Conservation (phyloP, 371 early-diverging fungal genomes). For the Mucor circinelloides region DNA sequence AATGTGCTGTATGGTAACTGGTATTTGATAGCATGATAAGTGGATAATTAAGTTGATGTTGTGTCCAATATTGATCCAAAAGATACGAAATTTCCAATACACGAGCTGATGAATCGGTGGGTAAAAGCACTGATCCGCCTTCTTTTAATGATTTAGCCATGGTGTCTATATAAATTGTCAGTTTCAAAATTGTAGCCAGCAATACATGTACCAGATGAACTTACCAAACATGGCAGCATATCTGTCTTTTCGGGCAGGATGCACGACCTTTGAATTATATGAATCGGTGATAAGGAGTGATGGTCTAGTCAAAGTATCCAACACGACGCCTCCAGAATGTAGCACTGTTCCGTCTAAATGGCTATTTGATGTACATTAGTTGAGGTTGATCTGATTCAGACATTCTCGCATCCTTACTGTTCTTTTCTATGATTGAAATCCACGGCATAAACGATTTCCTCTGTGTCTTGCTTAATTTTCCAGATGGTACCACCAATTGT, state of each 20-base stretch:
- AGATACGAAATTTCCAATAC: conserved; percentile 91
- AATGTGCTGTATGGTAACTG: conserved; percentile 74
- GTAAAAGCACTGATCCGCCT: conserved; percentile 87
- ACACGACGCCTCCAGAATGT: conserved; percentile 70
- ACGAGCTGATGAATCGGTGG: conserved; percentile 88
- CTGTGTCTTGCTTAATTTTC: conserved; percentile 94
- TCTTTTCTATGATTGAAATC: conserved; percentile 97
- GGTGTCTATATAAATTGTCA: conserved; percentile 44
- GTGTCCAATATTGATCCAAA: conserved; percentile 85
- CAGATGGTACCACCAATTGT: conserved; percentile 97
- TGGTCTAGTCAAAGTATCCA: conserved; percentile 77
- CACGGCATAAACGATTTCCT: conserved; percentile 94
- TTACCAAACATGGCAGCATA: conserved; percentile 75
- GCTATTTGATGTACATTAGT: conserved; percentile 36
- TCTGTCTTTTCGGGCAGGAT: conserved; percentile 73
- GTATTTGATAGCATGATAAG: conserved; percentile 80
- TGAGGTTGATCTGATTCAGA: not conserved
- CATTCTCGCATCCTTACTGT: conserved; percentile 52
- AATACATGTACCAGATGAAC: not conserved
- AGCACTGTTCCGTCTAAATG: conserved; percentile 87
- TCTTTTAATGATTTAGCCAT: conserved; percentile 62
- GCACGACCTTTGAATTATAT: conserved; percentile 72
- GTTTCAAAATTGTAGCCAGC: not conserved
- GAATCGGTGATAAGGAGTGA: conserved; percentile 92
- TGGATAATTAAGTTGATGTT: conserved; percentile 66